Evolutionary conservation across 192 early-diverging fungal genomes (phyloP).

Genomic region (Obelidium mucronatum): DNA sequence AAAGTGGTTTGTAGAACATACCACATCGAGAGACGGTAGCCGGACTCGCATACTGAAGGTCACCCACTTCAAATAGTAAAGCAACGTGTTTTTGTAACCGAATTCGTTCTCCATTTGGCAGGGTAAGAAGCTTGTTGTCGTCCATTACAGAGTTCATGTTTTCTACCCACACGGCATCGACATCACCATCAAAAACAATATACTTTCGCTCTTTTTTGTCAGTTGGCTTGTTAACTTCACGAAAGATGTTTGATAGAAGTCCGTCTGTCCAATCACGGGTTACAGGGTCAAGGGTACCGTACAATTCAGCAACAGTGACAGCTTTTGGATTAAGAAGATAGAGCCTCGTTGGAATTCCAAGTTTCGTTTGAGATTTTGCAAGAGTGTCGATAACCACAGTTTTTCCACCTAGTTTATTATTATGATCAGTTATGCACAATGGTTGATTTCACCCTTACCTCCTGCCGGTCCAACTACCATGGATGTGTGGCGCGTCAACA

Average conservation of each 20-base stretch:
- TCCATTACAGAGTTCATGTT: slow-evolving; percentile 76
- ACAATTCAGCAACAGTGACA: slow-evolving; percentile 65
- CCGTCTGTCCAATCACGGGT: slow-evolving; percentile 72
- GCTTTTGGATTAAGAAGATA: slow-evolving; percentile 69
- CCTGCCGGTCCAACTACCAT: slow-evolving; percentile 70
- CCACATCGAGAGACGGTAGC: slow-evolving; percentile 68
- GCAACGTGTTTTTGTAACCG: slow-evolving; percentile 65
- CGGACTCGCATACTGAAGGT: slow-evolving; percentile 68
- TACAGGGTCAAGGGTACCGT: slow-evolving; percentile 63
- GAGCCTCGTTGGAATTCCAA: slow-evolving; percentile 63
- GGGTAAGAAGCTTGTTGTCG: slow-evolving; percentile 65
- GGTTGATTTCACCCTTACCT: slow-evolving; percentile 16
- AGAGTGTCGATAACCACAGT: slow-evolving; percentile 66
- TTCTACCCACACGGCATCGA: slow-evolving; percentile 69
- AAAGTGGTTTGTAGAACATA: slow-evolving; percentile 5
- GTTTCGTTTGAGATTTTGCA: slow-evolving; percentile 66
- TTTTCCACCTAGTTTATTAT: slow-evolving; percentile 51
- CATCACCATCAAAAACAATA: slow-evolving; percentile 71
- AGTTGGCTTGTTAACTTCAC: slow-evolving; percentile 66
- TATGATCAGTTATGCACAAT: neutral
- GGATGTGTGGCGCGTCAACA: slow-evolving; percentile 65
- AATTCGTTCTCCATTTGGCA: slow-evolving; percentile 69
- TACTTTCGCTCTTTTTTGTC: slow-evolving; percentile 70
- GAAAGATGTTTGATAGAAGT: slow-evolving; percentile 65
- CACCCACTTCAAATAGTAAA: slow-evolving; percentile 67